Conservation (phyloP, 1,284 basidiomycete genomes). For the Ustilago curta region DNA sequence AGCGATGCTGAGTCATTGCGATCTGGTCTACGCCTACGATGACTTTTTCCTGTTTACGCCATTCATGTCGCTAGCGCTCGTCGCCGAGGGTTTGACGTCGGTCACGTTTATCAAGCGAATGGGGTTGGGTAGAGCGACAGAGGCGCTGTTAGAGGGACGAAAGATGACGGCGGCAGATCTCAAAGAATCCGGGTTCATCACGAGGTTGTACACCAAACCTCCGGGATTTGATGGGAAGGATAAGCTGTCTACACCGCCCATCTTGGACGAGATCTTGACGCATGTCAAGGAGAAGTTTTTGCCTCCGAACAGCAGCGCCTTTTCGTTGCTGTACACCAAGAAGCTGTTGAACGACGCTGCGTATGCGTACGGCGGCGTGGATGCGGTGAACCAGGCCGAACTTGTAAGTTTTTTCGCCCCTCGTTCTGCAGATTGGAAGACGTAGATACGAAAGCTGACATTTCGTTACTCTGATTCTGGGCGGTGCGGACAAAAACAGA, state of each 20-base stretch:
- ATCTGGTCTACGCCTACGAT: constrained; percentile 52
- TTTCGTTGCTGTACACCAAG: constrained; percentile 55
- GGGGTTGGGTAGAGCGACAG: constrained; percentile 53
- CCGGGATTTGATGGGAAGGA: constrained; percentile 20
- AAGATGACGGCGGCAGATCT: constrained; percentile 48
- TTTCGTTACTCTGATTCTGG: neutral
- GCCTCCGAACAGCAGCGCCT: constrained; percentile 45
- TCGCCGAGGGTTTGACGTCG: constrained; percentile 49
- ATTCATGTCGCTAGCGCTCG: constrained; percentile 53
- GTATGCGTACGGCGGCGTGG: constrained; percentile 37
- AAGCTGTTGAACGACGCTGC: constrained; percentile 49
- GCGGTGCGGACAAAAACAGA: constrained; percentile 19
- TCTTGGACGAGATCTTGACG: constrained; percentile 41
- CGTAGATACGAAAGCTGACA: neutral
- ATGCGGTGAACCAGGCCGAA: constrained; percentile 51
- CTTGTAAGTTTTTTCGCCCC: constrained; percentile 31
- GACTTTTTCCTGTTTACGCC: constrained; percentile 59
- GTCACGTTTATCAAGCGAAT: constrained; percentile 49
- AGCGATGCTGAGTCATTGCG: constrained; percentile 51
- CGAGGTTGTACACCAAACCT: constrained; percentile 41
- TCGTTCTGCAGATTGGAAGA: neutral
- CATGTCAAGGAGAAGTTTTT: constrained; percentile 39
- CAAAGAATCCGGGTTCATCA: constrained; percentile 53
- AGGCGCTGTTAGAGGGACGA: constrained; percentile 50
- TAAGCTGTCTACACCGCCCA: constrained; percentile 36